Evolutionary conservation across 345 rosid species (phyloP).

Genomic region (Arabidopsis arenosa): DNA sequence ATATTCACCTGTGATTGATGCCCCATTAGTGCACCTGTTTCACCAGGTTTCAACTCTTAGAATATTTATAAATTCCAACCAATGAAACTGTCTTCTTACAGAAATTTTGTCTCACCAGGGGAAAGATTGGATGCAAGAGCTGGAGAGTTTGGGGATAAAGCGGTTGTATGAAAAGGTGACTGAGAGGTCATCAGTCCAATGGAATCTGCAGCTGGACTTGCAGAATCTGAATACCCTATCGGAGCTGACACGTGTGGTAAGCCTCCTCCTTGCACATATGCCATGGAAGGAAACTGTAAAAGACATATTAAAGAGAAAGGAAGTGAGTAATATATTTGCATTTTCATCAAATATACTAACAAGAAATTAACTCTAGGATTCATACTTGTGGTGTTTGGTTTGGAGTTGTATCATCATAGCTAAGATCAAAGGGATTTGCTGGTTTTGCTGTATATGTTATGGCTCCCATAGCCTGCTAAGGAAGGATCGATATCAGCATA

Average conservation of each 20-base stretch:
- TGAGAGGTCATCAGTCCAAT: constrained; percentile 52
- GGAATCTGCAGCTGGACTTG: constrained; percentile 44
- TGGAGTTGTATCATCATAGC: constrained; percentile 47
- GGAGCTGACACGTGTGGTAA: constrained; percentile 48
- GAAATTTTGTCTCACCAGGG: constrained; percentile 47
- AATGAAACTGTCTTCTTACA: not conserved
- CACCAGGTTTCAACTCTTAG: constrained; percentile 31
- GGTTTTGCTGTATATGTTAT: constrained; percentile 49
- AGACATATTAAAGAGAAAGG: constrained; percentile 4
- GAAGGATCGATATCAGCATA: constrained; percentile 4
- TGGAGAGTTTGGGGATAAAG: constrained; percentile 42
- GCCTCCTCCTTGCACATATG: constrained; percentile 50
- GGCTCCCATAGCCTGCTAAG: constrained; percentile 53
- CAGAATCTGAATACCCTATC: constrained; percentile 29
- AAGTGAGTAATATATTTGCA: not conserved
- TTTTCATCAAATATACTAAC: not conserved
- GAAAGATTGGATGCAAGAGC: constrained; percentile 44
- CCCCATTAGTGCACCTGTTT: constrained; percentile 54
- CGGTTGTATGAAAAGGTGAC: constrained; percentile 45
- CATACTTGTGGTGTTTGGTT: constrained; percentile 52
- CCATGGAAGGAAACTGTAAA: constrained; percentile 57
- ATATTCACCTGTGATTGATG: constrained; percentile 48
- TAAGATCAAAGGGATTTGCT: constrained; percentile 72
- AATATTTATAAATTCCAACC: constrained; percentile 1
- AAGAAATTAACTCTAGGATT: constrained; percentile 1